A percentile compares a stretch with the other conserved stretches of the same genome.
Conservation (phyloP, 768 basidiomycete genomes). For the Amanita muscaria region DNA sequence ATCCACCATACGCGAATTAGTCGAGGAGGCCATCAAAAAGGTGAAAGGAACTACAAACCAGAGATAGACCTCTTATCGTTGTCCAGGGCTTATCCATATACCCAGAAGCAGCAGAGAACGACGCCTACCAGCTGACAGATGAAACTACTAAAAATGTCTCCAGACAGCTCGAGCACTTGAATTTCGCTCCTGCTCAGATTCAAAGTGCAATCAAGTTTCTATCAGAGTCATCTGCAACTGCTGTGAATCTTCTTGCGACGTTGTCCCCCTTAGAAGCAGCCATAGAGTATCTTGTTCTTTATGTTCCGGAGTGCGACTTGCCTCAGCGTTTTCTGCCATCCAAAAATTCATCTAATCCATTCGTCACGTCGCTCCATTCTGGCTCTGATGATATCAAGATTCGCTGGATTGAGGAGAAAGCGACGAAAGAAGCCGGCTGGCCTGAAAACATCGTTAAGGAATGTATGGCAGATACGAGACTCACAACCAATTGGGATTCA, state of each 20-base stretch:
- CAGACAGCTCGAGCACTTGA: slow-evolving; percentile 51
- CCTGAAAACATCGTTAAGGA: slow-evolving; percentile 62
- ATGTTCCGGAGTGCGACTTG: slow-evolving; percentile 82
- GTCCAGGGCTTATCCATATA: slow-evolving; percentile 43
- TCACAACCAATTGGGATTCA: slow-evolving; percentile 41
- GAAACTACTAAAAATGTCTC: slow-evolving; percentile 36
- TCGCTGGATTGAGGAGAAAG: slow-evolving; percentile 76
- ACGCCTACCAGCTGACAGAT: slow-evolving; percentile 27
- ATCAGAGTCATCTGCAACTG: slow-evolving; percentile 45
- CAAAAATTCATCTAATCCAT: slow-evolving; percentile 59
- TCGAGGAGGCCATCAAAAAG: slow-evolving; percentile 76
- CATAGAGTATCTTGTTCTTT: slow-evolving; percentile 77
- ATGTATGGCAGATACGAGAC: slow-evolving; percentile 28
- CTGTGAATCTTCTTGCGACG: slow-evolving; percentile 49
- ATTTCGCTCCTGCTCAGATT: slow-evolving; percentile 53
- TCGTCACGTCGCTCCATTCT: slow-evolving; percentile 56
- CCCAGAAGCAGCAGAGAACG: slow-evolving; percentile 34
- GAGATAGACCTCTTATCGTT: background rate
- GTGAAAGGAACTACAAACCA: slow-evolving; percentile 23
- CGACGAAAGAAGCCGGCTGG: slow-evolving; percentile 78
- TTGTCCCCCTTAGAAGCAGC: slow-evolving; percentile 65
- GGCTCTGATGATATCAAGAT: slow-evolving; percentile 55
- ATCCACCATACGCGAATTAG: slow-evolving; percentile 58
- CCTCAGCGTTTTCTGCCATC: slow-evolving; percentile 62
- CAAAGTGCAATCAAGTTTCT: slow-evolving; percentile 49